These are phyloP conservation scores for Blastobotrys americana DNA, from an alignment of 805 yeast species.

Conservation along the genomic window DNA sequence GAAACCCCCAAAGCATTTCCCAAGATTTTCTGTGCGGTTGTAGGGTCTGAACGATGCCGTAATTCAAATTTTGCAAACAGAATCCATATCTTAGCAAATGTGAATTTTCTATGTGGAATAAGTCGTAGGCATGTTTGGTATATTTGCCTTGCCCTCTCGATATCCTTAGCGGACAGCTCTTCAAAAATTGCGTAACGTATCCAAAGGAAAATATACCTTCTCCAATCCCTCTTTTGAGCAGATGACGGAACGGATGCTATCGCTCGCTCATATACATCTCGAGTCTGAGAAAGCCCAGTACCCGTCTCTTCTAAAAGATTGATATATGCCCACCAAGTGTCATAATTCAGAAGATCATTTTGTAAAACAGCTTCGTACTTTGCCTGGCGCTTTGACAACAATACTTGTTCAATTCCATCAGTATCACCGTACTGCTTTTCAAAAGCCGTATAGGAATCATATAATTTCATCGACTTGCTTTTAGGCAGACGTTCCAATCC, in stretches of 20 bases:
- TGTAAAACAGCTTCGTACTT: slow-evolving; percentile 46
- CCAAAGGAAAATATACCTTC: slow-evolving; percentile 65
- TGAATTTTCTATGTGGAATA: slow-evolving; percentile 54
- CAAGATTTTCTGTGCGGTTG: slow-evolving; percentile 54
- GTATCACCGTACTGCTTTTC: slow-evolving; percentile 59
- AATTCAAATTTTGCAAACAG: slow-evolving; percentile 64
- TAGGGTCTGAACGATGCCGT: slow-evolving; percentile 44
- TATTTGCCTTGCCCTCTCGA: slow-evolving; percentile 40
- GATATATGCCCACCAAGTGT: slow-evolving; percentile 76
- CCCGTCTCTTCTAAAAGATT: slow-evolving; percentile 41
- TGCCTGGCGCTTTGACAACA: slow-evolving; percentile 46
- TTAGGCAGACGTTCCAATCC: slow-evolving; percentile 43
- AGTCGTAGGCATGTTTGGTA: slow-evolving; percentile 45
- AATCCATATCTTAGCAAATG: slow-evolving; percentile 72
- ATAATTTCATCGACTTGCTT: slow-evolving; percentile 33
- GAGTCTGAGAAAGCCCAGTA: slow-evolving; percentile 25
- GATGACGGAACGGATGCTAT: slow-evolving; percentile 32
- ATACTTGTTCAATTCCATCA: slow-evolving; percentile 45
- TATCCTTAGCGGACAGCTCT: slow-evolving; percentile 44
- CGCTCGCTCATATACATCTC: slow-evolving; percentile 41
- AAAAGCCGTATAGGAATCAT: slow-evolving; percentile 45
- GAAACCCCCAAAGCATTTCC: slow-evolving; percentile 67
- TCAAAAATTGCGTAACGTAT: slow-evolving; percentile 53
- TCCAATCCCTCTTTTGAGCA: slow-evolving; percentile 46
- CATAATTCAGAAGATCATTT: slow-evolving; percentile 52